Base-by-base conservation (phyloP, 2,329 filamentous ascomycete genomes). In the Clonostachys rosea region DNA sequence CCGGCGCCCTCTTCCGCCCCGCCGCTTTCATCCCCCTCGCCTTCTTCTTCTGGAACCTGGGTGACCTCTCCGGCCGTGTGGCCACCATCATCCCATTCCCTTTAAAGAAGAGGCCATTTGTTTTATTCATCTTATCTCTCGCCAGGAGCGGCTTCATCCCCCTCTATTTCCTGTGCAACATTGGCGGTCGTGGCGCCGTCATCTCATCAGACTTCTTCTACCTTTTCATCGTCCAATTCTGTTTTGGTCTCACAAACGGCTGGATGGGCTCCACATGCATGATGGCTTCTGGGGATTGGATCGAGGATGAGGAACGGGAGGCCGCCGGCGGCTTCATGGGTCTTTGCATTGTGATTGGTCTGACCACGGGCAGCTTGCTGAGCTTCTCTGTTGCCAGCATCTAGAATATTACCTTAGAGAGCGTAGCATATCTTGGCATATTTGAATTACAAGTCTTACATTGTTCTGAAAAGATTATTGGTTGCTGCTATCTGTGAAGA, bases 251-350 rank as follows among this genome's bases (percentile, higher is more conserved):
- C 36, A 87, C 83, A 10, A 97, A 92, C 61, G 94, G 94, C 2
- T 97, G 87, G 76, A 66, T 99, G 13, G 87, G 88, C 33, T 89
- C 87, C 48, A 87, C 80, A 55, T 90, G 87, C 64, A 97, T 99
- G 91, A 95, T 97, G 81, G 87, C 87, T 1, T 86, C 91, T 1
- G 81, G 79, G 1, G 83, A 88, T 54, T 92, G 84, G 80, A 91
- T 97, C 1, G 84, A 86, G 5, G 81, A 86, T 2, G 83, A 85
- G 10, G 92, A 99, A 71, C 77, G 87, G 34, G 91, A 96, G 69
- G 91, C 90, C 6, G 85, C 91, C 0, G 94, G 92, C 42, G 90
- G 87, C 2, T 97, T 97, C 64, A 97, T 99, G 94, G 87, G 88
- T 5, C 66, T 96, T 52, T 90, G 86, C 64, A 79, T 97, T n/a